Base-by-base conservation (phyloP, 306 rosid genomes). In the Bauhinia variegata region DNA sequence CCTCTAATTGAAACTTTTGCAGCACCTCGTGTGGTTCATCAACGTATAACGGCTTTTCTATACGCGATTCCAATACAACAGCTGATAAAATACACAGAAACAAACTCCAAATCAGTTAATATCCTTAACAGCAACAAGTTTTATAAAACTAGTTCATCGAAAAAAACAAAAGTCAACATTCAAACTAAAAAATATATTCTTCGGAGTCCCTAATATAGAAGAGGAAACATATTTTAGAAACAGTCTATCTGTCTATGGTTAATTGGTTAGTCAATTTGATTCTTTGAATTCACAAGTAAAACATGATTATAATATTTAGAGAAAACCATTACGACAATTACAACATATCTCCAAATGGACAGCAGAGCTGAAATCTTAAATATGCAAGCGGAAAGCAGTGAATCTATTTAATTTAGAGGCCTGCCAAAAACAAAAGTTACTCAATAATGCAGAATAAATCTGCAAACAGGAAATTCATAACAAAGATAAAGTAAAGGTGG, bases 1-100 rank as follows among this genome's bases (percentile, higher is more conserved):
- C 92, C 66, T 87, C 87, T 32, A 87, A 79, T 72, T 89, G 92
- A 54, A 3, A 75, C 43, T 83, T 84, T 75, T 78, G 73, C 67
- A 89, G 82, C 70, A 85, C 71, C 39, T 75, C 77, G 34, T 65
- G 68, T 11, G 84, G 64, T 54, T 87, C 54, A 67, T 78, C 74
- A 52, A 85, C 80, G 72, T 41, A 36, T 49, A 85, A 30, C 19
- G 91, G 88, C 76, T 80, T 82, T 55, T 79, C 68, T 12, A 72
- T 71, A 36, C 9, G 62, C 14, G 83, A 32, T 71, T 78, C 85
- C 13, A 52, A 60, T 60, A 38, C 72, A 13, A 68, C 78, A 73
- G 79, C 96, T 83, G 79, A 56, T 34, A 58, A 68, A 70, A 33
- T 66, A 17, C 9, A 41, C 39, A 63, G 63, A 33, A 82, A 65